Conservation (phyloP, 2,329 filamentous ascomycete species). For the Sporothrix humicola region DNA sequence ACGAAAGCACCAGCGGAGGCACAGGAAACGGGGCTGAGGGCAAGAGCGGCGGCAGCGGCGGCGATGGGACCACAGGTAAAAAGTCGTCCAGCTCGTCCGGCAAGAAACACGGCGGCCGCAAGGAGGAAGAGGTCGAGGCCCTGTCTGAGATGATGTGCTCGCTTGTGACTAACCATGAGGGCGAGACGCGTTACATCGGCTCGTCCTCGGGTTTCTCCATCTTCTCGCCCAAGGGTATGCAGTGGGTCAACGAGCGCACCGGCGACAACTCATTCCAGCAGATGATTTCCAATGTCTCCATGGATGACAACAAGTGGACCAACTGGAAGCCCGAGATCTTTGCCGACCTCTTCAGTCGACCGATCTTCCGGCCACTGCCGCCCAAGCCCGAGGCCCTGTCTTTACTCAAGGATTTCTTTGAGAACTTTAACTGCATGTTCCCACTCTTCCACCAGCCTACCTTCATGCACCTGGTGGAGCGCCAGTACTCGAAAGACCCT, state of each 20-base stretch:
- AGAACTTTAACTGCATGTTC: conserved; percentile 99
- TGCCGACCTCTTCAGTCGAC: conserved; percentile 84
- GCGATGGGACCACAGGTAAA: neutral
- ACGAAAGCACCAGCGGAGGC: conserved; percentile 7
- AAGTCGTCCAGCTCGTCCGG: conserved; percentile 43
- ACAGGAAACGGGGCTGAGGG: neutral
- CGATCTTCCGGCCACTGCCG: conserved; percentile 82
- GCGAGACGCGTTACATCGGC: conserved; percentile 94
- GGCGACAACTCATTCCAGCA: conserved; percentile 93
- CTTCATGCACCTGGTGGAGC: conserved; percentile 96
- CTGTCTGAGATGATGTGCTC: conserved; percentile 99
- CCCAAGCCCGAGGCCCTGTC: conserved; percentile 86
- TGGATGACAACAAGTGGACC: conserved; percentile 94
- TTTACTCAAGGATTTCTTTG: conserved; percentile 90
- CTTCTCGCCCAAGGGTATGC: conserved; percentile 95
- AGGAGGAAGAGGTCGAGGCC: conserved; percentile 77
- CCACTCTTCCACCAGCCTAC: conserved; percentile 96
- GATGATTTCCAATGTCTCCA: conserved; percentile 90
- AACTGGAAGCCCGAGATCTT: conserved; percentile 99
- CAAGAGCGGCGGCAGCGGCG: neutral
- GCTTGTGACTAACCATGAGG: conserved; percentile 89
- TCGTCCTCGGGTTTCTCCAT: conserved; percentile 98
- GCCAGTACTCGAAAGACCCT: conserved; percentile 89
- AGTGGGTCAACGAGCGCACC: conserved; percentile 98
- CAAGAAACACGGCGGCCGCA: conserved; percentile 55